Base-by-base conservation (phyloP, 2,329 filamentous ascomycete genomes). In the Sarocladium strictum region DNA sequence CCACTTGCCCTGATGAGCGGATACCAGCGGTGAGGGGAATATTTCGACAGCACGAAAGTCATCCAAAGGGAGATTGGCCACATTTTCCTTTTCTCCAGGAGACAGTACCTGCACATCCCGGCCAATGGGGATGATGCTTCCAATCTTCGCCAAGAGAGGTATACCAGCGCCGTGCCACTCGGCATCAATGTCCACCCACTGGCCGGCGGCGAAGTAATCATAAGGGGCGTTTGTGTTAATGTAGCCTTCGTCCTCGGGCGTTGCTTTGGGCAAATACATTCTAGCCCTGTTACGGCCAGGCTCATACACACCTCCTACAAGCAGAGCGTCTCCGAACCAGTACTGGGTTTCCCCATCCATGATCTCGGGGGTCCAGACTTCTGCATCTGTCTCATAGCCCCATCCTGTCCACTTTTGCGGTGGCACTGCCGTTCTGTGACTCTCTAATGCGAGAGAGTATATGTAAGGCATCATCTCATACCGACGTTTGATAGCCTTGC, bases 381-480 rank as follows among this genome's bases (percentile, higher is more conserved):
- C 80, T 0, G 81, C 72, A 59, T 90, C 86, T 0, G 69, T 62
- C 63, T 89, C 86, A 61, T 85, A 88, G 24, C 84, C 85, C 85
- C 85, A 89, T 0, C 86, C 87, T 0, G 83, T 82, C 86, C 87
- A 90, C 53, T 85, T 74, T 61, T 89, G 86, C 0, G 85, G 82
- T 1, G 86, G 85, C 0, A 74, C 70, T 0, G 86, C 86, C 0
- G 70, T 76, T 47, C 72, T 67, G 63, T 89, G 85, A 21, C 81
- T 84, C 53, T 81, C 74, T 0, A 90, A 73, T 41, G 79, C 78
- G 1, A 84, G 74, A 0, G 83, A 84, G 67, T 90, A 90, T 7
- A 87, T 76, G 64, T 89, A 90, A 0, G 87, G 86, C 9, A 90
- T 79, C 54, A 90, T 72, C 58, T 85, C 84, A 63, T 90, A 90